Evolutionary conservation across 73 alveolate genomes (phyloP), one percentile per base, ranked within the genome.

Genomic region (Strombidium stylifer): DNA sequence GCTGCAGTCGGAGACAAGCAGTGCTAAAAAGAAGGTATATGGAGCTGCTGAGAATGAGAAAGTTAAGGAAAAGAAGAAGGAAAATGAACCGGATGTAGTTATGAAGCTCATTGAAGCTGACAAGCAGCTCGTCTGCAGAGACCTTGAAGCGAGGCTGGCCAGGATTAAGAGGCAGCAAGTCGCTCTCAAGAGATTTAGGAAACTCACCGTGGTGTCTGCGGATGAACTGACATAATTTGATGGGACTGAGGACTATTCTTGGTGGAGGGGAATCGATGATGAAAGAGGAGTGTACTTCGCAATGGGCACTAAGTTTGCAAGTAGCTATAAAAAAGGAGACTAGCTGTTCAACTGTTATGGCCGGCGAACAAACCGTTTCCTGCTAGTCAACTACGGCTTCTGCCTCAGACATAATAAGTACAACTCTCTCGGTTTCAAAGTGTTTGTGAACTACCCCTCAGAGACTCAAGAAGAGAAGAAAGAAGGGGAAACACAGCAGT

Each of bases 371-470:
- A 81, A 81, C 40, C 26, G 86, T 41, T 81, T 72, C 51, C 42
- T 81, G 18, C 60, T 81, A 30, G 27, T 82, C 11, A 74, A 83
- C 73, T 82, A 82, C 41, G 93, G 93, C 14, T 82, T 82, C 45
- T 39, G 80, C 28, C 65, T 71, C 23, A 73, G 68, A 27, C 50
- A 76, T 35, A 82, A 82, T 47, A 74, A 82, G 53, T 82, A 82
- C 49, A 70, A 82, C 57, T 46, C 80, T 21, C 56, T 52, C 32
- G 66, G 71, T 24, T 69, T 82, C 48, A 74, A 78, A 40, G 84
- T 79, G 39, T 69, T 32, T 18, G 66, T 64, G 3, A 64, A 64
- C 54, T 64, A 46, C 55, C 42, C 42, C 42, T 6, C 4, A 32
- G 42, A 32, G 10, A 32, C 42, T 6, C n/a, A 10, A 18, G 52